Base-by-base conservation (phyloP, 352 stramenopile species). In the Phytophthora pisi region DNA sequence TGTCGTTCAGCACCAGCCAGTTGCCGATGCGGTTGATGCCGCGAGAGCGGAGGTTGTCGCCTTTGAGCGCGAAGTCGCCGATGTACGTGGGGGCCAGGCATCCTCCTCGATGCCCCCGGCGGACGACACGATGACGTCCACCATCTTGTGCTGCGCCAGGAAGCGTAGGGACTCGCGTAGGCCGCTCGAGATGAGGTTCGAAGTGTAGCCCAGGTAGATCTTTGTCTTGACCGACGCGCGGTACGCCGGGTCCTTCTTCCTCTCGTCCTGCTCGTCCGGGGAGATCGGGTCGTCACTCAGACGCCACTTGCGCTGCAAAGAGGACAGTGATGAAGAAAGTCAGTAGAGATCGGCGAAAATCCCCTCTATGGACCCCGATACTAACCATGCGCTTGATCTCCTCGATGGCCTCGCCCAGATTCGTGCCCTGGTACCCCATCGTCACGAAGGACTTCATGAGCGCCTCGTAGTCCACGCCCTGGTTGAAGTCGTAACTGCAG, bases 11-110 rank as follows among this genome's bases (percentile, higher is more conserved):
- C 26, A 99, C 96, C 23, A 99, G 78, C 36, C 99, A 80, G 83
- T 99, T 99, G 38, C 98, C 98, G 74, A 99, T 99, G 64, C 98
- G 91, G 80, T 99, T 99, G 67, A 99, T 96, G 52, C 98, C 98
- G 54, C 98, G 97, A 62, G 90, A 89, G n/a, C 97, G 89, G 56
- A 99, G 78, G 24, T 95, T 88, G 40, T 88, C 88, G 34, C 95
- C 96, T 55, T 96, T 91, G 23, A 99, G 81, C 30, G 88, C 82
- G 70, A 99, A 99, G 64, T 99, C 97, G n/a, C 98, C 98, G 53
- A 99, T 92, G 81, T 98, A 99, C 13, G 97, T 99, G 10, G 93
- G 95, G 45, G 96, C 92, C 52, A 99, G 92, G 73, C 98, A 99
- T 99, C 98, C 77, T 99, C 98, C 61, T 98, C 92, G 53, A 98